Conservation (phyloP, 192 early-diverging fungal species). For the Podila horticola region DNA sequence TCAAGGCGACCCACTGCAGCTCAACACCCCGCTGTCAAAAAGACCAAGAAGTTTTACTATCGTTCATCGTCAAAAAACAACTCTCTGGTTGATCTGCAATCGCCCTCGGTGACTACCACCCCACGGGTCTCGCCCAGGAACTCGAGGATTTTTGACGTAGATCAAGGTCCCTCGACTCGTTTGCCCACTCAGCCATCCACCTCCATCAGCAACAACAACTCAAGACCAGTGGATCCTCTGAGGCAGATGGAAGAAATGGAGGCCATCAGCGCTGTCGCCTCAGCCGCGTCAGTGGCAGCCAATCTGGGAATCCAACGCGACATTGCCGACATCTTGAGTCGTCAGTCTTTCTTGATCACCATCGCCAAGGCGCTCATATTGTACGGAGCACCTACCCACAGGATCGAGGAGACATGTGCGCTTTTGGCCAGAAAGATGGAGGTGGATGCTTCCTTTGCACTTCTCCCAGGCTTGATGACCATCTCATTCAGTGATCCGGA, state of each 20-base stretch:
- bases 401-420: conserved; percentile 68
- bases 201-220: conserved; percentile 21
- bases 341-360: conserved; percentile 73
- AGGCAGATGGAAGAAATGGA: conserved; percentile 44
- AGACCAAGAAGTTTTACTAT: conserved; percentile 36
- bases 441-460: conserved; percentile 72
- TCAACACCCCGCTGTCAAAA: conserved; percentile 35
- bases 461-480: conserved; percentile 77
- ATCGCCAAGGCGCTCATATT: conserved; percentile 71
- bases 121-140: conserved; percentile 31
- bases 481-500: conserved; percentile 80
- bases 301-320: conserved; percentile 51
- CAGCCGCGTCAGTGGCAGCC: conserved; percentile 17
- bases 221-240: conserved; percentile 1
- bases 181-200: conserved; percentile 31
- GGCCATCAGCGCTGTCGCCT: conserved; percentile 26
- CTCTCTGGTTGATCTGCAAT: conserved; percentile 19
- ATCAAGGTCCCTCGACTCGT: conserved; percentile 11
- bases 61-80: conserved; percentile 46
- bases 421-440: conserved; percentile 59
- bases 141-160: conserved; percentile 38
- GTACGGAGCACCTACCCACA: conserved; percentile 74
- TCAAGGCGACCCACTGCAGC: neutral
- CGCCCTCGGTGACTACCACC: conserved; percentile 30
- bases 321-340: conserved; percentile 73